Base-by-base conservation (phyloP, 2,329 filamentous ascomycete genomes). In the Lachnellula suecica region DNA sequence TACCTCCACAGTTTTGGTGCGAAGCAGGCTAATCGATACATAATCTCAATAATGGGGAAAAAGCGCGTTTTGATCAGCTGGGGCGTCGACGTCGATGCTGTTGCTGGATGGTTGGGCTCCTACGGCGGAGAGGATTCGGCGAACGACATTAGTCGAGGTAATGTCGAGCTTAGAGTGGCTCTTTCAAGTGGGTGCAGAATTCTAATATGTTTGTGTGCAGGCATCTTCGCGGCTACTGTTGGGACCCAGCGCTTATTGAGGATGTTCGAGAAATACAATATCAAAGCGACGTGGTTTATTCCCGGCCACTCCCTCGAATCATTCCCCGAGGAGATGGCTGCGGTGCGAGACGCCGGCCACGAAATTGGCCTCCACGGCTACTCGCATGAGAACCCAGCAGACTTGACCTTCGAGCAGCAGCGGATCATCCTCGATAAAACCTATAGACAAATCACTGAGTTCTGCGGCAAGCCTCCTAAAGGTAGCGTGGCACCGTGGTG, bases 401-500 rank as follows among this genome's bases (percentile, higher is more conserved):
- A 13, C 19, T 22, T 79, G 61, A 78, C 72, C 0, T 66, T 68
- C 2, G 62, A 70, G 20, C 76, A 79, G 64, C 74, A 79, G 56
- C 64, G 68, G 38, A 75, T 78, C 49, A 74, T 79, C 0, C 61
- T 79, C 31, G 7, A 8, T 8, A 38, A 38, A 38, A 15, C 11
- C 35, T 15, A 15, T n/a, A n/a, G 17, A 10, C 11, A 2, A 19
- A n/a, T 17, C 35, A 38, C 35, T 8, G 17, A 38, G 17, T 59
- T 67, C 34, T 73, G 74, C 1, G 75, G 75, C 1, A 72, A 71
- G 54, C 68, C 65, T 43, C 76, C 77, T 2, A 54, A 67, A 5
- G 76, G 76, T 0, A 79, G 78, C 58, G 71, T 75, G 17, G 76
- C 77, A 2, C 77, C 77, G 9, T 42, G 4, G 60, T 79, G 17